Evolutionary conservation across 2,329 filamentous ascomycete genomes (phyloP).

Genomic region (Xylariales sp.): DNA sequence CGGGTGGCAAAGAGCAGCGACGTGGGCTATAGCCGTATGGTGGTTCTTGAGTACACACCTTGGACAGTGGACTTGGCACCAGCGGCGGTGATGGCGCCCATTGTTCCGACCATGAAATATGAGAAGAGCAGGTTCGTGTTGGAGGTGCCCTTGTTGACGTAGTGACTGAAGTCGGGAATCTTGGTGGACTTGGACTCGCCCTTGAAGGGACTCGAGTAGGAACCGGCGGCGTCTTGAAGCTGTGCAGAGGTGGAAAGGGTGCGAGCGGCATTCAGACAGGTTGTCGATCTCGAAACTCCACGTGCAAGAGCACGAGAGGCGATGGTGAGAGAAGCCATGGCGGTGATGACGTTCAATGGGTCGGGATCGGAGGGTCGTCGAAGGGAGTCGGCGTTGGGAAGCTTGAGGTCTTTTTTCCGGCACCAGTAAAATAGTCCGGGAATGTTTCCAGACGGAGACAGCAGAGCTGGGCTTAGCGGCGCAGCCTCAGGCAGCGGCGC

Average conservation of each 20-base stretch:
- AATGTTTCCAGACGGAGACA: constrained; percentile 35
- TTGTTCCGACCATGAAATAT: constrained; percentile 98
- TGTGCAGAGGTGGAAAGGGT: constrained; percentile 67
- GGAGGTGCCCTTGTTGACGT: constrained; percentile 76
- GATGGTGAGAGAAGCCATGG: constrained; percentile 76
- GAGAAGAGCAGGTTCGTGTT: constrained; percentile 86
- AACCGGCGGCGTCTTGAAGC: constrained; percentile 58
- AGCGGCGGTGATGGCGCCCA: constrained; percentile 91
- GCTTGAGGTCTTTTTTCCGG: constrained; percentile 65
- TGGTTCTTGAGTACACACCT: constrained; percentile 70
- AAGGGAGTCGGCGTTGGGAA: constrained; percentile 44
- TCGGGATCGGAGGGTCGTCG: constrained; percentile 40
- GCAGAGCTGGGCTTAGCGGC: constrained; percentile 36
- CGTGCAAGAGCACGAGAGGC: constrained; percentile 78
- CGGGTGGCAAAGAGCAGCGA: not conserved
- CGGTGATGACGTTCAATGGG: constrained; percentile 51
- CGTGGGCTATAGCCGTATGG: not conserved
- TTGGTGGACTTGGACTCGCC: constrained; percentile 69
- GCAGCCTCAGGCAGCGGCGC: constrained; percentile 56
- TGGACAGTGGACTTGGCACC: constrained; percentile 98
- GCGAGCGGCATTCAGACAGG: constrained; percentile 58
- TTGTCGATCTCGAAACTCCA: constrained; percentile 58
- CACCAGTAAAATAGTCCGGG: constrained; percentile 41
- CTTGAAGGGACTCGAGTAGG: constrained; percentile 73
- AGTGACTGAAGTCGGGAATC: constrained; percentile 91